These are phyloP conservation scores for Avicennia marina DNA, from an alignment of 257 asterid genomes.

Conservation along the genomic window DNA sequence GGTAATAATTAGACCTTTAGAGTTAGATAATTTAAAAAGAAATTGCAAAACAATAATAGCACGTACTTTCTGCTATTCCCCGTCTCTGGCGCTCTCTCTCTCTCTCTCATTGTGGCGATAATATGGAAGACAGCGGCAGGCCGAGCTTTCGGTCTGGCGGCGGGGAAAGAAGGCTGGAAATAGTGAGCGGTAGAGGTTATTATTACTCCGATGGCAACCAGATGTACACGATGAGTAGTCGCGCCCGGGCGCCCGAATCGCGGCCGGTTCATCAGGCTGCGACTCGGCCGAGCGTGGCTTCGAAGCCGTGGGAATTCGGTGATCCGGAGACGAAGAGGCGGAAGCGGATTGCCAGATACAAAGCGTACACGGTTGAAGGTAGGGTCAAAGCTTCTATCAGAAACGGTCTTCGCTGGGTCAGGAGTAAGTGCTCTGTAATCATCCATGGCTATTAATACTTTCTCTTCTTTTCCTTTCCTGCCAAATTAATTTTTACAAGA, in stretches of 20 bases:
- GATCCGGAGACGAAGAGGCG: constrained; percentile 68
- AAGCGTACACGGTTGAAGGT: constrained; percentile 70
- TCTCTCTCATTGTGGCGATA: neutral
- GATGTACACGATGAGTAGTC: constrained; percentile 9
- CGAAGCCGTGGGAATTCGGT: constrained; percentile 45
- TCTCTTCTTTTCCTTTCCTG: too few relatives aligned
- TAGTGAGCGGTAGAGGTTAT: constrained; percentile 38
- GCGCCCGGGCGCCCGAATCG: constrained; percentile 10
- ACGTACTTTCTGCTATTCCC: constrained; percentile 12
- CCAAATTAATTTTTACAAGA: too few relatives aligned
- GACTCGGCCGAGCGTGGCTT: constrained; percentile 19
- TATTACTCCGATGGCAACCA: constrained; percentile 9
- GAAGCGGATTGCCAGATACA: constrained; percentile 68
- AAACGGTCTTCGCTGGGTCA: constrained; percentile 68
- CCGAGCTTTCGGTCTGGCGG: constrained; percentile 45
- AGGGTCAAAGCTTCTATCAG: constrained; percentile 67
- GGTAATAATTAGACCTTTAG: too few relatives aligned
- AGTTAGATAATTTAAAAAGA: too few relatives aligned
- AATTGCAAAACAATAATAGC: too few relatives aligned
- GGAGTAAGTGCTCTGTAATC: constrained; percentile 60
- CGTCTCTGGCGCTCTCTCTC: constrained; percentile 12
- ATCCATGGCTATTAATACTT: constrained; percentile 54
- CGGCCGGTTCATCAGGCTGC: constrained; percentile 15
- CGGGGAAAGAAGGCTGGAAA: constrained; percentile 52
- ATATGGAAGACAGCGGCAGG: constrained; percentile 37